Conservation (phyloP, 371 early-diverging fungal genomes). For the Thermomucor indicae-seudaticae region DNA sequence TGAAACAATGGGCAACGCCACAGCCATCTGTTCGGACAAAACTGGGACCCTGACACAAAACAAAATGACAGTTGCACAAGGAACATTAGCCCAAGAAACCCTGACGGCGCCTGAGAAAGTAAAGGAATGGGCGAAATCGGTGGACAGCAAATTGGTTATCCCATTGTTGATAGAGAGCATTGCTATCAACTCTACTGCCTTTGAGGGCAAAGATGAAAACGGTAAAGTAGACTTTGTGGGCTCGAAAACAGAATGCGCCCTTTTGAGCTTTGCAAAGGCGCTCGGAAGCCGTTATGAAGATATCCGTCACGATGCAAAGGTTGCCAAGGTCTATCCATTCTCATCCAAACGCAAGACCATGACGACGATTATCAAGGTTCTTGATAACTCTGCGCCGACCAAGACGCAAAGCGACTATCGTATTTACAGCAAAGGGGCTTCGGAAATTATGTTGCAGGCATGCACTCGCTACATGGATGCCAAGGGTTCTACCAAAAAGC, state of each 20-base stretch:
- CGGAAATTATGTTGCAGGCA: conserved; percentile 71
- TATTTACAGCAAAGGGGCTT: conserved; percentile 77
- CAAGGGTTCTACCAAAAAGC: conserved; percentile 46
- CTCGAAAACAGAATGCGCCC: conserved; percentile 91
- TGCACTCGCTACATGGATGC: conserved; percentile 60
- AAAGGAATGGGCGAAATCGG: conserved; percentile 27
- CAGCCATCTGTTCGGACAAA: conserved; percentile 96
- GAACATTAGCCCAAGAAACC: conserved; percentile 43
- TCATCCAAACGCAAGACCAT: conserved; percentile 82
- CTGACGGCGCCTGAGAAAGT: conserved; percentile 28
- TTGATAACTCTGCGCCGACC: conserved; percentile 28
- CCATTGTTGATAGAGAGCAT: conserved; percentile 58
- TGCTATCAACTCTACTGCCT: conserved; percentile 88
- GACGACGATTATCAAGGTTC: conserved; percentile 56
- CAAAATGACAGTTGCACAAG: conserved; percentile 90
- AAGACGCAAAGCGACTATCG: conserved; percentile 45
- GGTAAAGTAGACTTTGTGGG: conserved; percentile 78
- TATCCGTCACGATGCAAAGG: conserved; percentile 54
- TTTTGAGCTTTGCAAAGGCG: conserved; percentile 69
- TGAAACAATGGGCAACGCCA: conserved; percentile 98
- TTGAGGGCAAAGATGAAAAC: conserved; percentile 75
- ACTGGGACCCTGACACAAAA: conserved; percentile 97
- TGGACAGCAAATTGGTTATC: conserved; percentile 24
- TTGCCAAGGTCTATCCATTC: conserved; percentile 70
- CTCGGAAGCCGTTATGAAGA: conserved; percentile 61